Base-by-base conservation (phyloP, 495 filamentous ascomycete genomes). In the Venustampulla echinocandica region DNA sequence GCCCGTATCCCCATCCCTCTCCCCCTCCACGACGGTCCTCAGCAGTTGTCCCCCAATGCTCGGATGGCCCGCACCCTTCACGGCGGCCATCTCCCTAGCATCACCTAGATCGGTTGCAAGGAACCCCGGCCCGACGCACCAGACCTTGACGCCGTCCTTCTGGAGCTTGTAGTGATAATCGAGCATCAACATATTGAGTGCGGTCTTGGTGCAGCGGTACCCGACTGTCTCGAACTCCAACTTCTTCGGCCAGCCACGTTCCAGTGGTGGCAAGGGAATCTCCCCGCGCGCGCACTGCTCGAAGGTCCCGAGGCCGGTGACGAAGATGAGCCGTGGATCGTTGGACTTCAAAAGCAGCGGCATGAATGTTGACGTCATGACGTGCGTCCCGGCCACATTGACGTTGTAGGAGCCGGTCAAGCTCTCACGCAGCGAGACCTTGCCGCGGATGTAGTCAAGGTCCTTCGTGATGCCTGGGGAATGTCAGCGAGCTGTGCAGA, bases 111-210 rank as follows among this genome's bases (percentile, higher is more conserved):
- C 64, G 1, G 77, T 82, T 0, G 71, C 76, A 27, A 82, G 52
- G 45, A 72, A 74, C 0, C 79, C 79, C 0, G 78, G 80, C 4
- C 59, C 65, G 6, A 81, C 54, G 14, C 53, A 50, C 64, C 67
- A 82, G 0, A 77, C 69, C 58, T 82, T 82, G 2, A 82, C 77
- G 0, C 75, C 75, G 47, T 84, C 78, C 11, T 73, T 64, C 43
- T 63, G 60, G 36, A 82, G 55, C 7, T 67, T 52, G 3, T 67
- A 61, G 21, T 54, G 32, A 75, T 75, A 84, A 43, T 74, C 69
- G 28, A 65, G 61, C 75, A 80, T 76, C 61, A 82, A 14, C 79
- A 82, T 82, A 47, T 82, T 82, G 48, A 84, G 47, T 10, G 69
- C 79, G 0, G 75, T 69, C 64, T 84, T 82, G 18, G 65, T 54